Conservation (phyloP, 2,329 filamentous ascomycete genomes). For the Bipolaris oryzae region DNA sequence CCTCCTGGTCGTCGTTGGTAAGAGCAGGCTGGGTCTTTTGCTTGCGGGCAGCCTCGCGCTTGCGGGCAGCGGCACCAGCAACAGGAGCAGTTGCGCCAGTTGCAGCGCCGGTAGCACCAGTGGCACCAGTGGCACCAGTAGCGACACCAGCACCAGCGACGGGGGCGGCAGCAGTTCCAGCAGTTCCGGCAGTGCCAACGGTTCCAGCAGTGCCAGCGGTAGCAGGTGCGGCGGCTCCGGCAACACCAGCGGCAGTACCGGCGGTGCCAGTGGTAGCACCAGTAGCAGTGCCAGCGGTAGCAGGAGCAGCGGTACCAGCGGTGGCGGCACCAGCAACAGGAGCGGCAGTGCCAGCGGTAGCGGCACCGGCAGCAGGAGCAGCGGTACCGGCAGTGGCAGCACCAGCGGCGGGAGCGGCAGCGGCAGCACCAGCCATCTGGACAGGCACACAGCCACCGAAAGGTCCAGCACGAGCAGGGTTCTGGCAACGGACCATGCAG, state of each 20-base stretch:
- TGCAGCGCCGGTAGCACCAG: conserved; percentile 1
- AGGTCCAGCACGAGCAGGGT: conserved; percentile 64
- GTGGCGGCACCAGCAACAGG: conserved; percentile 3
- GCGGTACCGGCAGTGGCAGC: conserved; percentile 13
- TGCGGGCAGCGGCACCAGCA: conserved; percentile 23
- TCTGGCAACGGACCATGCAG: conserved; percentile 68
- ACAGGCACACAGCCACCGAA: conserved; percentile 67
- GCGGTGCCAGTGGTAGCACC: conserved; percentile 1
- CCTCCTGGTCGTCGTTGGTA: conserved; percentile 45
- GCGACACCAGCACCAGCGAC: background rate
- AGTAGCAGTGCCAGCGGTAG: background rate
- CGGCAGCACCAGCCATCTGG: conserved; percentile 52
- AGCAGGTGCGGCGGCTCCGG: conserved; percentile 13
- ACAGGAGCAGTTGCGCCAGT: conserved; percentile 4
- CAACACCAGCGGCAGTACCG: conserved; percentile 11
- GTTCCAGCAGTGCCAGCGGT: conserved; percentile 3
- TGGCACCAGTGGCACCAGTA: conserved; percentile 7
- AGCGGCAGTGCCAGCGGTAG: conserved; percentile 8
- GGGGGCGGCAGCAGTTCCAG: conserved; percentile 2
- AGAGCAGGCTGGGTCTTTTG: conserved; percentile 24
- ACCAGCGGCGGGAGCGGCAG: conserved; percentile 14
- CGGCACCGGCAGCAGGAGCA: conserved; percentile 5
- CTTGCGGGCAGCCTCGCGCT: conserved; percentile 24
- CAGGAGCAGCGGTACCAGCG: conserved; percentile 7
- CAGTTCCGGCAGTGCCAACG: conserved; percentile 3